Base-by-base conservation (phyloP, 345 rosid species). In the Geranium rotundifolium region DNA sequence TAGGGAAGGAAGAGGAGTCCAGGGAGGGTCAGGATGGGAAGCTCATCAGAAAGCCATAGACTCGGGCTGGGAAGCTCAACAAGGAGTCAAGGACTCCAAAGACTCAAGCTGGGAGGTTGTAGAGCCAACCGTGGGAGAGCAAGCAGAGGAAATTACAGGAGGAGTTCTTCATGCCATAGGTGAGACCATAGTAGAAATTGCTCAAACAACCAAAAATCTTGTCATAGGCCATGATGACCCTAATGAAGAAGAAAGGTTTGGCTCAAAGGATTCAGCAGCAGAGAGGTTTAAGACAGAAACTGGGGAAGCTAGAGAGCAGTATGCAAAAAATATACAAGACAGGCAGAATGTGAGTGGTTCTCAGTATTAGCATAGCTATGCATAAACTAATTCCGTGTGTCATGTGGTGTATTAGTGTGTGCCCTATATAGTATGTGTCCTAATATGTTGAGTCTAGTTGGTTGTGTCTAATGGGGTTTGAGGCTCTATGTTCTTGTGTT, bases 151-250 rank as follows among this genome's bases (percentile, higher is more conserved):
- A 59, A 63, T 58, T 23, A 17, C 59, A 59, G 75, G 84, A 61
- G 75, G 85, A 17, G 69, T 84, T 23, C 69, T 87, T 41, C 81
- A 72, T 50, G 92, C 89, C 52, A 82, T 83, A n/a, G 88, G 88
- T 57, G 90, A 86, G 73, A 88, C 97, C 66, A 75, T 83, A 76
- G 81, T 23, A 1, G 91, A 79, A 81, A 88, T 86, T 5, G 96
- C 86, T 0, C 84, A 85, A 60, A 71, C 75, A 1, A 85, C 95
- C 0, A 81, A 77, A 69, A 80, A 84, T 19, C 18, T 80, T 0
- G 79, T 81, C 1, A 73, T 84, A 4, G 90, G 85, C 16, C 63
- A 61, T 17, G 69, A 63, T 4, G 61, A 41, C 61, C 56, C 65
- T 2, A 5, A 34, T 34, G 41, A 34, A 34, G 4, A 5, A 34